Base-by-base conservation (phyloP, 2,329 filamentous ascomycete genomes). In the Calonectria hawksworthii region DNA sequence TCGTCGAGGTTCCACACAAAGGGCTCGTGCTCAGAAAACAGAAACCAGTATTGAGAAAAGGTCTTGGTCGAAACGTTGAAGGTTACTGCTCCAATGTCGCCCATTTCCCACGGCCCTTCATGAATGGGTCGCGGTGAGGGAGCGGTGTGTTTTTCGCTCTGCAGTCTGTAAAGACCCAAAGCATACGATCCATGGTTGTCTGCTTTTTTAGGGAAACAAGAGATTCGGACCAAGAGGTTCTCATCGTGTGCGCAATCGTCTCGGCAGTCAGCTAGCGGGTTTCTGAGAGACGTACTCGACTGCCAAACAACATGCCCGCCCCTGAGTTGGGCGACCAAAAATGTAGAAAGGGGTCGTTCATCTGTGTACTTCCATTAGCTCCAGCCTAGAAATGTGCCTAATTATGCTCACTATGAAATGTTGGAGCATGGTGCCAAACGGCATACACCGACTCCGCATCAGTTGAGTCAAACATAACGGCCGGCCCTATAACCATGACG, bases 381-480 rank as follows among this genome's bases (percentile, higher is more conserved):
- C 26, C 21, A 14, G 34, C 9, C 3, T 2, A 13, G 8, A 18
- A 34, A 7, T 50, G 5, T 23, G 1, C 13, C 30, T n/a, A 41
- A 10, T 41, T 7, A 8, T n/a, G 50, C 71, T 77, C 23, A 79
- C 77, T 16, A 23, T 21, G 28, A 2, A 38, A 65, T 4, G 16
- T 14, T 23, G 75, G 56, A 21, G 47, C 59, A 26, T 68, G 65
- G 10, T 67, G 63, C 64, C 76, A 77, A 6, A 76, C 80, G 1
- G 59, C 73, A 72, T 73, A 82, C 4, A 74, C 61, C 4, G 77
- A 65, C n/a, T 78, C 73, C 4, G 70, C 56, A 10, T 78, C 59
- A 14, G 73, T 77, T 4, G 80, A 75, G 30, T 82, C 79, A 13
- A 76, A 73, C 16, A 82, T 64, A 13, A 82, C 52, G 8, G 74